phyloP scores from a whole-genome alignment of 768 basidiomycete genomes.

The Hypsizygus marmoreus region DNA sequence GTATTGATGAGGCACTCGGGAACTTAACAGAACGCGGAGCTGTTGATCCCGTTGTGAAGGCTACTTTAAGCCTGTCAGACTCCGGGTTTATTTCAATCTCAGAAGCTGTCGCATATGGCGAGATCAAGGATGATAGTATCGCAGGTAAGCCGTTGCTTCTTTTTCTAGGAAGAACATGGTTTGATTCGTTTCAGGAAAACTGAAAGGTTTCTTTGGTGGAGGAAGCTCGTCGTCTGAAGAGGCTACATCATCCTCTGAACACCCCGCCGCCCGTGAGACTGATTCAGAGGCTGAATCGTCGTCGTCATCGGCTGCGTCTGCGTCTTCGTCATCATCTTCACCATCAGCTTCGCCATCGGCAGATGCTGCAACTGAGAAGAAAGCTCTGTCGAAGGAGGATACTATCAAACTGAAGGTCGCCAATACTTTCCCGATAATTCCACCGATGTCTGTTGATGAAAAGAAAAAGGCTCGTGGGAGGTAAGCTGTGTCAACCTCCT shows the following conservation, averaged over 20 bases:
- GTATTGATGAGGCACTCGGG: slow-evolving; percentile 72
- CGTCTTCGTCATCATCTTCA: slow-evolving; percentile 34
- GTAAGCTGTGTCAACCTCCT: slow-evolving; percentile 40
- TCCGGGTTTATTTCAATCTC: slow-evolving; percentile 83
- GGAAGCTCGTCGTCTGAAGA: slow-evolving; percentile 47
- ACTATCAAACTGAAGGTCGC: slow-evolving; percentile 71
- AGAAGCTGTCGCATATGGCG: slow-evolving; percentile 78
- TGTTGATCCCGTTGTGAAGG: slow-evolving; percentile 82
- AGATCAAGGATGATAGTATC: slow-evolving; percentile 79
- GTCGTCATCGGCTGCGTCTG: slow-evolving; percentile 29
- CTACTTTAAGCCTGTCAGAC: slow-evolving; percentile 80
- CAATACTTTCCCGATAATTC: slow-evolving; percentile 61
- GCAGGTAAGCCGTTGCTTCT: slow-evolving; percentile 48
- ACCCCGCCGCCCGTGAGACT: slow-evolving; percentile 43
- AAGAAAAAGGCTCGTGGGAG: slow-evolving; percentile 74
- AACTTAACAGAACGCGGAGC: slow-evolving; percentile 86
- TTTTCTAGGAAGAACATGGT: neutral
- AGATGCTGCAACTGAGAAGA: slow-evolving; percentile 36
- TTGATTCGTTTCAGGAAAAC: slow-evolving; percentile 54
- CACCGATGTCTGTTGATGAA: slow-evolving; percentile 76
- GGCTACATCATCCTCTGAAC: slow-evolving; percentile 41
- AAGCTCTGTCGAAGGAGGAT: slow-evolving; percentile 47
- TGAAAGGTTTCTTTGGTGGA: slow-evolving; percentile 86
- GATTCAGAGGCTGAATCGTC: slow-evolving; percentile 33
- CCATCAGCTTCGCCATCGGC: slow-evolving; percentile 43